A percentile compares a stretch with the other conserved stretches of the same genome.
These are phyloP conservation scores for Kodamaea plutei DNA, from an alignment of 1,139 yeast species.

Conservation along the genomic window DNA sequence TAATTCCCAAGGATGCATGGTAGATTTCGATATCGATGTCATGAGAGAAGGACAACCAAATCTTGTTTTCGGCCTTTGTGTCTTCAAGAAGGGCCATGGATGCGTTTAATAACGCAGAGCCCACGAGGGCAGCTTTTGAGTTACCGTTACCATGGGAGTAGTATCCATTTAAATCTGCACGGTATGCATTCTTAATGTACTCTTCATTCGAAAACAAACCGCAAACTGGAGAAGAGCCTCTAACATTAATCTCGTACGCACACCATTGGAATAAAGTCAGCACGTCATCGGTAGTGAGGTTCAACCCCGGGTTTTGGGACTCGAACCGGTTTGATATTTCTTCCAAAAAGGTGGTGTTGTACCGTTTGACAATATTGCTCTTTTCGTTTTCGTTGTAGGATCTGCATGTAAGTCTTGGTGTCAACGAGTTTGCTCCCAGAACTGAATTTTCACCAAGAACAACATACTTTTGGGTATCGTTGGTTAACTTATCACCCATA, in stretches of 20 bases:
- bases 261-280: slow-evolving; percentile 40
- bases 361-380: slow-evolving; percentile 11
- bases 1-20: slow-evolving; percentile 49
- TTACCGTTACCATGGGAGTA: slow-evolving; percentile 22
- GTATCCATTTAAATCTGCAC: slow-evolving; percentile 38
- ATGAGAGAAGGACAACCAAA: slow-evolving; percentile 52
- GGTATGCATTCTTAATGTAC: slow-evolving; percentile 46
- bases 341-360: slow-evolving; percentile 25
- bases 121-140: slow-evolving; percentile 21
- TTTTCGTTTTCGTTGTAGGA: slow-evolving; percentile 13
- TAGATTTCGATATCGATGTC: slow-evolving; percentile 53
- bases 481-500: slow-evolving; percentile 22
- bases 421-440: slow-evolving; percentile 26
- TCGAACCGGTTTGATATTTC: slow-evolving; percentile 40
- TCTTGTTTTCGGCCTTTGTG: slow-evolving; percentile 23
- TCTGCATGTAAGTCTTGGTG: slow-evolving; percentile 27
- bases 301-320: slow-evolving; percentile 37
- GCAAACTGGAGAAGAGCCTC: slow-evolving; percentile 46
- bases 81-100: slow-evolving; percentile 28
- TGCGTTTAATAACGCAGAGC: slow-evolving; percentile 31
- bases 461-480: slow-evolving; percentile 9
- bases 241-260: slow-evolving; percentile 47
- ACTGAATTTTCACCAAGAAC: slow-evolving; percentile 22
- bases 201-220: slow-evolving; percentile 45
- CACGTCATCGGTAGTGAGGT: slow-evolving; percentile 33